Percentiles rank a stretch among this genome's conserved stretches.
Conservation (phyloP, 441 rosid genomes). For the Corymbia calophylla region DNA sequence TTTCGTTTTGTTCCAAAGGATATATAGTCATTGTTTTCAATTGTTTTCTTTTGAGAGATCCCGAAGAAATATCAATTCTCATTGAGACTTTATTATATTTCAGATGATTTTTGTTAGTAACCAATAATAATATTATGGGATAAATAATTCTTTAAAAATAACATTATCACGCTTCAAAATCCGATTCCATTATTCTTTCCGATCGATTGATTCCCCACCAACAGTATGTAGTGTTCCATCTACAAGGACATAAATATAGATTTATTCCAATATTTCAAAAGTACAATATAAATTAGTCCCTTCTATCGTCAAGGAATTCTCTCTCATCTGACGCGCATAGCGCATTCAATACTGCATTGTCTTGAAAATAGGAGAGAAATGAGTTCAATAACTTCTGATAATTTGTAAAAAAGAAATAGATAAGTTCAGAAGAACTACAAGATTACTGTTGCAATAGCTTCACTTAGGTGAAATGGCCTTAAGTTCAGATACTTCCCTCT, state of each 20-base stretch:
- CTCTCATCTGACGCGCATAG: background rate
- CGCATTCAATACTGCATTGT: background rate
- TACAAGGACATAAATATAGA: background rate
- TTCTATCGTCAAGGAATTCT: background rate
- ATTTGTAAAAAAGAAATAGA: background rate
- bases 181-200: no score
- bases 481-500: background rate
- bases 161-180: no score
- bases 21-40: no score
- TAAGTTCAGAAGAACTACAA: background rate
- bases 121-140: no score
- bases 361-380: background rate
- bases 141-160: no score
- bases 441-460: background rate
- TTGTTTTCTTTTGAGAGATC: no score
- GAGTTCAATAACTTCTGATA: background rate
- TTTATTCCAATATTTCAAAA: background rate
- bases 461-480: no score
- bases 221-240: background rate
- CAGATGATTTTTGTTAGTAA: no score
- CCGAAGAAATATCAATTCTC: no score
- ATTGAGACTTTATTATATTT: no score
- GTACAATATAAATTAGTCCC: background rate
- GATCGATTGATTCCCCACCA: no score
- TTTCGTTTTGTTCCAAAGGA: no score